Evolutionary conservation across 176 grass and related monocot genomes (phyloP).

Genomic region (Carex parvula): DNA sequence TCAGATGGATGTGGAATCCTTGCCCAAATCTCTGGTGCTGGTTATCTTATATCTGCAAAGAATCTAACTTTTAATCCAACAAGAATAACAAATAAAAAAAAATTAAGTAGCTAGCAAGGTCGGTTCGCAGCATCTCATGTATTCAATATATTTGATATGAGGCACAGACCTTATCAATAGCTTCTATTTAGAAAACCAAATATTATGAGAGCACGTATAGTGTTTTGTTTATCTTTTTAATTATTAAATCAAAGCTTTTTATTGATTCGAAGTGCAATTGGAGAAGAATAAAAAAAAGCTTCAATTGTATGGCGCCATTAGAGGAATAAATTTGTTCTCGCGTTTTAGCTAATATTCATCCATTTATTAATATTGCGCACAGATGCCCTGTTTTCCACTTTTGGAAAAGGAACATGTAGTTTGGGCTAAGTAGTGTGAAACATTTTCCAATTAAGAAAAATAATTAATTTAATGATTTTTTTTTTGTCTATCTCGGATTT

Average conservation of each 20-base stretch:
- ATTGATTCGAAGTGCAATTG: constrained; percentile 14
- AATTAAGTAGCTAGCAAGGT: constrained; percentile 17
- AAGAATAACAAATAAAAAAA: constrained; percentile 5
- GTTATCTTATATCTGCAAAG: constrained; percentile 27
- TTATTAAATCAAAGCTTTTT: background rate
- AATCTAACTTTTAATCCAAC: constrained; percentile 19
- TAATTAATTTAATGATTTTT: background rate
- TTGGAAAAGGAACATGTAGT: background rate
- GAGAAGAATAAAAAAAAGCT: constrained; percentile 16
- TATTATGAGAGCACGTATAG: background rate
- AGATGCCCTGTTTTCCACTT: background rate
- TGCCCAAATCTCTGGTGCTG: constrained; percentile 27
- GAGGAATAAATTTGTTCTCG: background rate
- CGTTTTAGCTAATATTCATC: background rate
- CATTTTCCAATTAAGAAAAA: background rate
- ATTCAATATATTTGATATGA: background rate
- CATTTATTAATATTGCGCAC: background rate
- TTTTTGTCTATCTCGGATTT: background rate
- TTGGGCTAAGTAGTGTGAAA: background rate
- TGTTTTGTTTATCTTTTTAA: background rate
- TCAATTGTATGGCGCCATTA: background rate
- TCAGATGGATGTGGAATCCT: constrained; percentile 6
- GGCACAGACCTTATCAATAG: constrained; percentile 2
- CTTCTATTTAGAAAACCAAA: background rate
- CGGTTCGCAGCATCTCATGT: constrained; percentile 33